A percentile compares a stretch with the other conserved stretches of the same genome.
phyloP scores from a whole-genome alignment of 2,329 filamentous ascomycete genomes.

The Fonsecaea multimorphosa region DNA sequence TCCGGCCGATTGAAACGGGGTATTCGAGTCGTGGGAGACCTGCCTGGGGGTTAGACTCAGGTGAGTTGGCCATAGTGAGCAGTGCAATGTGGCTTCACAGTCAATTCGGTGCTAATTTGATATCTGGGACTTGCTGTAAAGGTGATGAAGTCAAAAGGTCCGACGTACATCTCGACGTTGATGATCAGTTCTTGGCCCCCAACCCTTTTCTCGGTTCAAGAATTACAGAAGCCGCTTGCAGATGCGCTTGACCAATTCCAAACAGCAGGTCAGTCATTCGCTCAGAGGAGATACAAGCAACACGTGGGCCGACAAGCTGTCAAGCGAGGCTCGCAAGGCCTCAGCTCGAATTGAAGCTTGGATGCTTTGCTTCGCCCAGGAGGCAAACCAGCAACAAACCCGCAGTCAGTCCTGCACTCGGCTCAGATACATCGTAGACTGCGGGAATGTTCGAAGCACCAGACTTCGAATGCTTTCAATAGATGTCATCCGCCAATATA shows the following conservation, averaged over 20 bases:
- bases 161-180: neutral
- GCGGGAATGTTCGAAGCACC: neutral
- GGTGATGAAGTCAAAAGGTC: neutral
- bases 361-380: neutral
- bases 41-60: neutral
- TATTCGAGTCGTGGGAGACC: neutral
- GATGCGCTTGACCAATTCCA: neutral
- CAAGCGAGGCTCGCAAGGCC: neutral
- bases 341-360: neutral
- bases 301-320: neutral
- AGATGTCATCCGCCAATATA: neutral
- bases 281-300: neutral
- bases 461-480: neutral
- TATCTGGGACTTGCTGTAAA: neutral
- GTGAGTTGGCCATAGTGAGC: neutral
- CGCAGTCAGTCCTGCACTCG: too few relatives aligned
- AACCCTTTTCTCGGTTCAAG: neutral
- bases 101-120: neutral
- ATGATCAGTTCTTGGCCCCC: neutral
- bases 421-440: neutral
- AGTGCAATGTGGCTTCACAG: neutral
- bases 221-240: neutral
- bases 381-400: neutral
- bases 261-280: neutral
- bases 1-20: neutral